Evolutionary conservation across 140 eudicot genomes (phyloP).

Genomic region (Bidens hawaiensis): DNA sequence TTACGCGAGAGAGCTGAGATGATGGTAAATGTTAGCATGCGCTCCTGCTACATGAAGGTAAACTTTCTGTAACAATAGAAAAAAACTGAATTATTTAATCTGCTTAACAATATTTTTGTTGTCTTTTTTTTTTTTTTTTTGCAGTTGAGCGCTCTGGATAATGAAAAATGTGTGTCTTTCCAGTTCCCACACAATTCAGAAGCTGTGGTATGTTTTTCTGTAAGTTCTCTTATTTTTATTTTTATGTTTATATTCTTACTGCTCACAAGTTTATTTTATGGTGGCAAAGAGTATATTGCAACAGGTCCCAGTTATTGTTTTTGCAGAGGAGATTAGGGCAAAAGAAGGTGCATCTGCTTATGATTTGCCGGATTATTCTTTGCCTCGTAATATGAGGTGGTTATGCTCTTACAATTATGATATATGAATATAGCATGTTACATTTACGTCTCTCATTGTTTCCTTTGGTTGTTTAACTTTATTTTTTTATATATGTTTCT

Average conservation of each 20-base stretch:
- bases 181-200: conserved; percentile 48
- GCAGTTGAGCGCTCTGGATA: conserved; percentile 56
- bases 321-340: conserved; percentile 78
- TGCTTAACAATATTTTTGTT: conserved; percentile 1
- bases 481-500: not conserved
- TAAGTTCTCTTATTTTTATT: not conserved
- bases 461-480: not conserved
- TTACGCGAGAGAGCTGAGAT: conserved; percentile 70
- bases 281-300: conserved; percentile 39
- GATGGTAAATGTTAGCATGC: conserved; percentile 69
- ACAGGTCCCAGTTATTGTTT: conserved; percentile 56
- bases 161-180: conserved; percentile 56
- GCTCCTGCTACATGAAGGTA: conserved; percentile 78
- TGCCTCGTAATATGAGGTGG: conserved; percentile 69
- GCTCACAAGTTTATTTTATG: conserved; percentile 8
- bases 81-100: not conserved
- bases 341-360: conserved; percentile 58
- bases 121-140: not conserved
- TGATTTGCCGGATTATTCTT: conserved; percentile 55
- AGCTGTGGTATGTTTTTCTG: conserved; percentile 43
- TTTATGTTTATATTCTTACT: not conserved
- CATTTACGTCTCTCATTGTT: not conserved
- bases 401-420: not conserved
- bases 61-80: conserved; percentile 4
- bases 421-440: not conserved